Base-by-base conservation (phyloP, 2,329 filamentous ascomycete species). In the Dactylonectria estremocensis region DNA sequence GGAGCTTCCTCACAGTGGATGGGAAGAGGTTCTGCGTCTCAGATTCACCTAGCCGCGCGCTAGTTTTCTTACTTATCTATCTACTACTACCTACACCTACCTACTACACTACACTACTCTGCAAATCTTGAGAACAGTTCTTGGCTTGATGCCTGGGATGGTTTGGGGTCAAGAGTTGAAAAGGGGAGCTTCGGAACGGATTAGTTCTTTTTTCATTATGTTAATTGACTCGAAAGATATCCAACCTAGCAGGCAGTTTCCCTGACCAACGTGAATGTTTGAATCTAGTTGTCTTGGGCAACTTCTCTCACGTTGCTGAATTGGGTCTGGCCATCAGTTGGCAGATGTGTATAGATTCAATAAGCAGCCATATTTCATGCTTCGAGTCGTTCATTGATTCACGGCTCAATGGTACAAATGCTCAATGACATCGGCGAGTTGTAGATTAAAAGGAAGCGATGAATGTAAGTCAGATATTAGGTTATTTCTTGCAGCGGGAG, bases 1-100 rank as follows among this genome's bases (percentile, higher is more conserved):
- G 70, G 58, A 67, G 53, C 61, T 61, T 67, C 37, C 67, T 56
- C 59, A 68, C 37, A 69, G 70, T 69, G 61, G 70, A 68, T 54
- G 57, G 35, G 54, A 56, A 60, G 61, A 20, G 45, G 46, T 40
- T 24, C 33, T 62, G 64, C 45, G 24, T 66, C 46, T 61, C 61
- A 60, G 35, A 35, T 31, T 53, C 56, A 35, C 55, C 53, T 54
- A 16, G 60, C 63, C 28, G 20, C 11, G 46, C 46, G 45, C 45
- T 53, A 61, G 58, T 40, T 58, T 57, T 50, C 62, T 45, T 58
- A 59, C n/a, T 48, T 59, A 33, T 24, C 55, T 54, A 54, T 24
- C 49, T 66, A 50, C 53, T 50, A 56, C 54, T 28, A 28, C 24
- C 24, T 28, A 28, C n/a, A n/a, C n/a, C 24, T 28, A 28, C 24